Evolutionary conservation across 805 yeast species (phyloP), one percentile per base, ranked within the genome.

Genomic region (Wickerhamomyces hampshirensis): DNA sequence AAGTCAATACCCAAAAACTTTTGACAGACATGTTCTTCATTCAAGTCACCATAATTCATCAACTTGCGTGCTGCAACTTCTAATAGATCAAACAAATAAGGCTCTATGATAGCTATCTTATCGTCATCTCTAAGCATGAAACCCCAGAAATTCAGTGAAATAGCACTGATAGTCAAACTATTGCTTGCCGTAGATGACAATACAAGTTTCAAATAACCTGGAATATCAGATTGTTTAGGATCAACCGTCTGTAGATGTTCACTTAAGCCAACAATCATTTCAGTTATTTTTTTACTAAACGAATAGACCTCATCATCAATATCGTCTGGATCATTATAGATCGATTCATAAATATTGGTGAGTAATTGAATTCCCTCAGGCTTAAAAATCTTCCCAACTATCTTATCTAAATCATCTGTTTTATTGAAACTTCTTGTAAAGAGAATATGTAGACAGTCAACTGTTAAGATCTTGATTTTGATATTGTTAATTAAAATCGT

Each of bases 141-240:
- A 42, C 95, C 87, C 98, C 98, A 94, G 65, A 93, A 83, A 56
- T 88, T 96, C 35, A 93, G 62, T 0, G 96, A 84, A 13, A 93
- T 69, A 0, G 96, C 96, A 34, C 95, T 82, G 3, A 91, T 80
- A n/a, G 91, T 81, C 38, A 93, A 68, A 50, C 95, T 84, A 18
- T 86, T 84, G 53, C 87, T 93, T 50, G 70, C 73, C 0, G 96
- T 84, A 1, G 96, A 86, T 31, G 79, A 73, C 30, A 93, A 65
- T 5, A 93, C 87, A 16, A 93, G 69, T 38, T 73, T 71, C 44
- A 88, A 69, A 55, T 86, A 93, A 34, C 73, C 76, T 21, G 68
- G 69, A 6, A 84, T 65, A 53, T 85, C 94, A 3, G 84, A 66
- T 15, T 66, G 59, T 16, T 72, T 73, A 31, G 48, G 40, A 34